A percentile compares a stretch with the other conserved stretches of the same genome.
These are phyloP conservation scores for Fusarium tanahbumbuense DNA, from an alignment of 2,329 filamentous ascomycete genomes.

Conservation along the genomic window DNA sequence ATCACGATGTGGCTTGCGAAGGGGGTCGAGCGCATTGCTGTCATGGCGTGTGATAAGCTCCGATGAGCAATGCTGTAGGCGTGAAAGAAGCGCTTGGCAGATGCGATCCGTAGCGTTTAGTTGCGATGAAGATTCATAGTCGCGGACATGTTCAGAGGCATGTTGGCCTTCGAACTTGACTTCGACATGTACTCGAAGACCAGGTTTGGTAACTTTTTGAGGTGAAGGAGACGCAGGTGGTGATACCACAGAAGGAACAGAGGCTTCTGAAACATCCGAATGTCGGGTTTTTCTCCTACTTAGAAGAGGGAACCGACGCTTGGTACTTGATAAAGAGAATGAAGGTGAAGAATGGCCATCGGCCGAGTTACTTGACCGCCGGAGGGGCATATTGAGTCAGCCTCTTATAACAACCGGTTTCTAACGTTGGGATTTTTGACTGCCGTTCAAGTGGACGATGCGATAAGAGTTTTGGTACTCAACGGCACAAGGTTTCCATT, in stretches of 20 bases:
- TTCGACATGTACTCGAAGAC: constrained; percentile 57
- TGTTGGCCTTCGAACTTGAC: constrained; percentile 60
- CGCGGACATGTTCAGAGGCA: constrained; percentile 57
- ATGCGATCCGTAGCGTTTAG: constrained; percentile 60
- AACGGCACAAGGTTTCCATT: constrained; percentile 38
- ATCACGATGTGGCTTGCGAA: constrained; percentile 48
- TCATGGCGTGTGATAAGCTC: constrained; percentile 67
- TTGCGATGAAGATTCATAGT: constrained; percentile 59
- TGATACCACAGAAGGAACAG: constrained; percentile 26
- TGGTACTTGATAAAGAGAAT: constrained; percentile 43
- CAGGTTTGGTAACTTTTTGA: constrained; percentile 29
- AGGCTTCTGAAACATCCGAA: constrained; percentile 41
- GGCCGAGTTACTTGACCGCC: constrained; percentile 44
- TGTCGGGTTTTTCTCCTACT: constrained; percentile 44
- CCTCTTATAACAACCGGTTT: constrained; percentile 13
- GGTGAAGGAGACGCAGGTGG: constrained; percentile 24
- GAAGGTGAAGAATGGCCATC: constrained; percentile 42
- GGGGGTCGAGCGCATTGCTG: constrained; percentile 57
- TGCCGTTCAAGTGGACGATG: constrained; percentile 3
- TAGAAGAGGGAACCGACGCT: constrained; percentile 49
- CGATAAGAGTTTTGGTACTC: constrained; percentile 25
- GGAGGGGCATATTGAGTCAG: constrained; percentile 41
- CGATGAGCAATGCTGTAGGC: constrained; percentile 63
- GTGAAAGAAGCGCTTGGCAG: constrained; percentile 61
- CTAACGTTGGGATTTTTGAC: neutral